Evolutionary conservation across 2,329 filamentous ascomycete species (phyloP).

Genomic region (Trichothecium roseum): DNA sequence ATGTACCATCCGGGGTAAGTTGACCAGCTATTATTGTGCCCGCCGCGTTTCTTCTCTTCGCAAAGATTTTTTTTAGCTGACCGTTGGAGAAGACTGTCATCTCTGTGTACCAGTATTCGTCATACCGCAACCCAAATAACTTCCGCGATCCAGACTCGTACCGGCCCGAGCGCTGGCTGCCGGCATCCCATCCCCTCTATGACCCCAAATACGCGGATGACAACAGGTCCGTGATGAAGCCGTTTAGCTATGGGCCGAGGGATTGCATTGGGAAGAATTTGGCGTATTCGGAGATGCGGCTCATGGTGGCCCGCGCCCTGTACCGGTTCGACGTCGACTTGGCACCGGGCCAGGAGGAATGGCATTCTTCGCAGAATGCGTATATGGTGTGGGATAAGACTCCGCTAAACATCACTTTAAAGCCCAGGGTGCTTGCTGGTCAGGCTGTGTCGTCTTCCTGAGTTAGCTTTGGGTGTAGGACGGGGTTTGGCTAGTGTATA

Average conservation of each 20-base stretch:
- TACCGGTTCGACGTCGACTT: slow-evolving; percentile 32
- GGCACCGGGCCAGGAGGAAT: neutral
- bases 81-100: slow-evolving; percentile 19
- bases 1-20: slow-evolving; percentile 19
- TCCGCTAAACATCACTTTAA: neutral
- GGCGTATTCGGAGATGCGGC: slow-evolving; percentile 35
- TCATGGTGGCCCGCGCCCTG: slow-evolving; percentile 32
- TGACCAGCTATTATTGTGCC: too few species aligned
- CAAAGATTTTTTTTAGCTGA: too few species aligned
- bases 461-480: too few species aligned
- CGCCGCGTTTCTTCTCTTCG: too few species aligned
- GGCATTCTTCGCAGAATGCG: neutral
- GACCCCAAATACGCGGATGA: slow-evolving; percentile 12
- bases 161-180: slow-evolving; percentile 25
- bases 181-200: slow-evolving; percentile 7
- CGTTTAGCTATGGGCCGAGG: slow-evolving; percentile 17
- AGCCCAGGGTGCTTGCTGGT: too few species aligned
- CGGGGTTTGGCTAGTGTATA: too few species aligned
- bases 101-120: slow-evolving; percentile 21
- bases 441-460: too few species aligned
- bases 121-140: slow-evolving; percentile 19
- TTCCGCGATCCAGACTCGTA: slow-evolving; percentile 22
- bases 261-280: slow-evolving; percentile 27
- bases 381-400: slow-evolving; percentile 1
- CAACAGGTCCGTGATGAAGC: slow-evolving; percentile 13